These are phyloP conservation scores for Phytophthora crassamura DNA, from an alignment of 352 stramenopile species.

Conservation along the genomic window DNA sequence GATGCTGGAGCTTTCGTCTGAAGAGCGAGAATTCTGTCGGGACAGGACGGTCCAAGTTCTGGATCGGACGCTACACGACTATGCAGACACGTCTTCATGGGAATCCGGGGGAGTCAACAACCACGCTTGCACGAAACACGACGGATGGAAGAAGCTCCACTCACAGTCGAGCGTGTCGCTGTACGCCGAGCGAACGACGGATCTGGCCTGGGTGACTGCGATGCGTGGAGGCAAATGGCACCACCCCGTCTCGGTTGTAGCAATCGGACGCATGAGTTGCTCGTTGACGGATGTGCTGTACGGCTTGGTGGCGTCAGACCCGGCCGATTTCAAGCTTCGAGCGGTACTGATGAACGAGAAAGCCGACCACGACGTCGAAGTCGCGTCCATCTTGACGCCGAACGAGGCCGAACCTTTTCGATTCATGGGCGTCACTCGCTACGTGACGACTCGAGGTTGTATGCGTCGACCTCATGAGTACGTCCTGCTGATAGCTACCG, in stretches of 20 bases:
- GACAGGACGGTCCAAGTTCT: slow-evolving; percentile 19
- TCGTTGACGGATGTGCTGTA: slow-evolving; percentile 20
- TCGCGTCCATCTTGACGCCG: slow-evolving; percentile 9
- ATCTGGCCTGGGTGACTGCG: slow-evolving; percentile 9
- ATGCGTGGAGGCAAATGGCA: slow-evolving; percentile 11
- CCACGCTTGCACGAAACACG: slow-evolving; percentile 7
- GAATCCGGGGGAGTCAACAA: slow-evolving; percentile 5
- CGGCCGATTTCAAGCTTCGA: slow-evolving; percentile 25
- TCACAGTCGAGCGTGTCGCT: slow-evolving; percentile 22
- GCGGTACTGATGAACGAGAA: slow-evolving; percentile 16
- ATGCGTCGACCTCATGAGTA: slow-evolving; percentile 26
- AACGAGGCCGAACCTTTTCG: slow-evolving; percentile 16
- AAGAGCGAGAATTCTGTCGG: slow-evolving; percentile 23
- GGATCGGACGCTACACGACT: slow-evolving; percentile 25
- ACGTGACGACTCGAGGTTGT: slow-evolving; percentile 3
- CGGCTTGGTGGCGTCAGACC: slow-evolving; percentile 14
- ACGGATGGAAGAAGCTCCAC: slow-evolving; percentile 19
- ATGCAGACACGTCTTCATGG: slow-evolving; percentile 28
- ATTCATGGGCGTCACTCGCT: slow-evolving; percentile 23
- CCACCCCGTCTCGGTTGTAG: slow-evolving; percentile 17
- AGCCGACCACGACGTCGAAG: slow-evolving; percentile 18
- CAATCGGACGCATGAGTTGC: slow-evolving; percentile 23
- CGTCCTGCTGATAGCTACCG: slow-evolving; percentile 14
- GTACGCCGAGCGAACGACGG: slow-evolving; percentile 12
- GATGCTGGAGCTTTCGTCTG: slow-evolving; percentile 14